Base-by-base conservation (phyloP, 257 asterid species). In the Ocimum tenuiflorum region DNA sequence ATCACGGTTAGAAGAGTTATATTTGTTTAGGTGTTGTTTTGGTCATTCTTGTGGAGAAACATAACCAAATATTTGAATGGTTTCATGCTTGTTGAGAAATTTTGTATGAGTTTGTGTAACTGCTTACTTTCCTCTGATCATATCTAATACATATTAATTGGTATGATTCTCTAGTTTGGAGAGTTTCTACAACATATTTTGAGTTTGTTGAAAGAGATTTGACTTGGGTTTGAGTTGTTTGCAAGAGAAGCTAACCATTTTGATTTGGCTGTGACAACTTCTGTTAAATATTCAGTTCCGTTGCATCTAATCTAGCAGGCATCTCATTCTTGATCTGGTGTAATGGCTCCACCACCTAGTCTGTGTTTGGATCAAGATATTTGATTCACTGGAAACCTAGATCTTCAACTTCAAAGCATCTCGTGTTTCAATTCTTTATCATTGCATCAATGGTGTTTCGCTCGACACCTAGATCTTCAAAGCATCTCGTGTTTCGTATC, bases 1-100 rank as follows among this genome's bases (percentile, higher is more conserved):
- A 7, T n/a, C 60, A 50, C 53, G 27, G 18, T 19, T 55, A 58
- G 80, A 61, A 60, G n/a, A n/a, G n/a, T 63, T 68, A 43, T 64
- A 35, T 49, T 31, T 63, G 41, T 7, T 54, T 63, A 11, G 42
- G 47, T 11, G 27, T 41, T 33, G 14, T n/a, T 57, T 29, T 18
- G 38, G 43, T 23, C 36, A 35, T 61, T 33, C n/a, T 15, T 55
- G 72, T 55, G 62, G 38, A 47, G 46, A 47, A 47, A 56, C 50
- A 43, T 56, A 23, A 11, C 27, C 3, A 27, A 33, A 24, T 48
- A 15, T 72, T 48, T 27, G 23, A 53, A 52, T 56, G 63, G 18
- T 56, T 61, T 36, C 54, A 23, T 41, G 20, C 38, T 60, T 20
- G 35, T 20, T 73, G 42, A 59, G 73, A 22, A 19, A 33, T n/a